phyloP scores from a whole-genome alignment of 1,284 basidiomycete genomes.

The Calocybe gambosa region DNA sequence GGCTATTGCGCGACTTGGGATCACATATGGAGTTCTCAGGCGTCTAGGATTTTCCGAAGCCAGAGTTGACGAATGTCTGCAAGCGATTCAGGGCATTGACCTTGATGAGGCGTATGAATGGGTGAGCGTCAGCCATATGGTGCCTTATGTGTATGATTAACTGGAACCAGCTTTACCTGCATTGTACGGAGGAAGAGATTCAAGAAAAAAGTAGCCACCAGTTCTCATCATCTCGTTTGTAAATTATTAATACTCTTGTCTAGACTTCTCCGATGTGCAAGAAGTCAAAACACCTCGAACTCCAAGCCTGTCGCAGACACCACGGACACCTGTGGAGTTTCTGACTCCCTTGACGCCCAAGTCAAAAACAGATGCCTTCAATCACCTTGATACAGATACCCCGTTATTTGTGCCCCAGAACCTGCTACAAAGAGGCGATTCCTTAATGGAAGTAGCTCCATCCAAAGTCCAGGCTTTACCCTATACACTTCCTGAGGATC shows the following conservation, averaged over 20 bases:
- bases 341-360: conserved; percentile 20
- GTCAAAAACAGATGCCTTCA: conserved; percentile 15
- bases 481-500: conserved; percentile 49
- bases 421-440: conserved; percentile 9
- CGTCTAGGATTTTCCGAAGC: conserved; percentile 77
- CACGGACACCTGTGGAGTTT: conserved; percentile 30
- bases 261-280: conserved; percentile 9
- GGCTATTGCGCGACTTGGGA: conserved; percentile 61
- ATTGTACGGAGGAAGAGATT: conserved; percentile 65
- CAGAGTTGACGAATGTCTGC: conserved; percentile 67
- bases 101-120: conserved; percentile 91
- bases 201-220: conserved; percentile 16
- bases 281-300: conserved; percentile 15
- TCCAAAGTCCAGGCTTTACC: conserved; percentile 19
- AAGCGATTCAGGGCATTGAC: conserved; percentile 58
- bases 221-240: not conserved
- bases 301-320: conserved; percentile 20
- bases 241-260: not conserved
- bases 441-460: conserved; percentile 14
- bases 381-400: conserved; percentile 23
- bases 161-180: conserved; percentile 54
- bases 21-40: conserved; percentile 80
- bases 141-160: conserved; percentile 9
- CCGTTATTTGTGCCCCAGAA: conserved; percentile 31
- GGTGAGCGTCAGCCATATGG: conserved; percentile 43